Evolutionary conservation across 2,329 filamentous ascomycete species (phyloP), one percentile per base, ranked within the genome.

Genomic region (Zasmidium cellare): DNA sequence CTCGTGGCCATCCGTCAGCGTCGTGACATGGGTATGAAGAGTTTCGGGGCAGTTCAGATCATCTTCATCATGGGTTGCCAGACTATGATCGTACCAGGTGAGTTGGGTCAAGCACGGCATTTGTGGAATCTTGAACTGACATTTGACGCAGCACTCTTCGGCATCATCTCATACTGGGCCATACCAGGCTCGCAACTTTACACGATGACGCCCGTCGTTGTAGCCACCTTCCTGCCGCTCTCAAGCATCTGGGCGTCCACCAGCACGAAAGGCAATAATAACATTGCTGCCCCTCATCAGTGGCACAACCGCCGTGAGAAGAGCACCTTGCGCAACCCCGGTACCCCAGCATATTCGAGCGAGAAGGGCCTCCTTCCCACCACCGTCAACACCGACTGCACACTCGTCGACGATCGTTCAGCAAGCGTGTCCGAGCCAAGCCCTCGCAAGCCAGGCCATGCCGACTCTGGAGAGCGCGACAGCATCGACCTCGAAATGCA

Each of bases 41-140:
- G 84, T 55, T 87, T 87, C 67, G 84, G 84, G 9, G 83, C 84
- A 1, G 84, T 89, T 79, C 84, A 87, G 65, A 81, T 87, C 56
- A 83, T 89, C 60, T 87, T 87, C 69, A 81, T 88, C 65, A 87
- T 88, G 81, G 83, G 84, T 49, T 85, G 83, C 60, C 86, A 88
- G 72, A 88, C 86, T 1, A 79, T 89, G 78, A 68, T 86, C 31
- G 76, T 88, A 60, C 87, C 87, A 69, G 81, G 86, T 87, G 76
- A 73, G 78, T 68, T 14, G 38, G 38, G 9, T 25, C n/a, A 20
- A 53, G 22, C 35, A 49, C 55, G 53, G 22, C 55, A 12, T 31
- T 6, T 24, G 19, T 9, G 12, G 7, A 14, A 31, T 62, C 53
- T 46, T 59, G 25, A 44, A n/a, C 56, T 66, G 44, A 67, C 60